Evolutionary conservation across 495 filamentous ascomycete species (phyloP).

Genomic region (Xylaria acuta): DNA sequence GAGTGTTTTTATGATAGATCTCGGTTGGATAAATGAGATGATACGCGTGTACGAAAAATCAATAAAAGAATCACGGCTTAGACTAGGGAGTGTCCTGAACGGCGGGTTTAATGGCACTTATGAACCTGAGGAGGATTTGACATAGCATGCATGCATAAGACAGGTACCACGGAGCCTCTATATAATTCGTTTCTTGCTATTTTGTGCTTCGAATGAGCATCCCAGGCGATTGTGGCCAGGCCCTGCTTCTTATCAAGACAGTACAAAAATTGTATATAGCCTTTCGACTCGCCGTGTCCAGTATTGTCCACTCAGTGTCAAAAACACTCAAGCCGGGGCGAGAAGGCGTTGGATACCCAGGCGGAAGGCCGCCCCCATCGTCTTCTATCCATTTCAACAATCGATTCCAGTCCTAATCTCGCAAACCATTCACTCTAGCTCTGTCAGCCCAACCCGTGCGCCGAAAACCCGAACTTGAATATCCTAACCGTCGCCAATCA

Average conservation of each 20-base stretch:
- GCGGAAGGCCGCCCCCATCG: background rate
- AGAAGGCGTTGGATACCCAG: background rate
- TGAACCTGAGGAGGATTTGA: background rate
- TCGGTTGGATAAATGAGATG: background rate
- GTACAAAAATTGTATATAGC: too few species aligned
- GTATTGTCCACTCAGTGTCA: background rate
- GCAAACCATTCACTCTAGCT: background rate
- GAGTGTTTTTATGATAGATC: constrained; percentile 24
- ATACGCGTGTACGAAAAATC: background rate
- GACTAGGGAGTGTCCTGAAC: background rate
- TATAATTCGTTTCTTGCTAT: background rate
- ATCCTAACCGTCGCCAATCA: background rate
- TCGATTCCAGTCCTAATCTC: background rate
- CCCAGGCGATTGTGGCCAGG: background rate
- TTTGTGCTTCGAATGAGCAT: background rate
- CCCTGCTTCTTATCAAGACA: background rate
- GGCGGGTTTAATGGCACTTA: background rate
- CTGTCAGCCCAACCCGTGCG: background rate
- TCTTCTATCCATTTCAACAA: background rate
- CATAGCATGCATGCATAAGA: background rate
- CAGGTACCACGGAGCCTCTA: background rate
- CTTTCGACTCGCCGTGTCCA: background rate
- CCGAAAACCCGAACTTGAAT: background rate
- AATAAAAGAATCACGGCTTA: background rate
- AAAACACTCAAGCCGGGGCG: too few species aligned